Conservation (phyloP, 2,329 filamentous ascomycete genomes). For the Paraphaeosphaeria sporulosa region DNA sequence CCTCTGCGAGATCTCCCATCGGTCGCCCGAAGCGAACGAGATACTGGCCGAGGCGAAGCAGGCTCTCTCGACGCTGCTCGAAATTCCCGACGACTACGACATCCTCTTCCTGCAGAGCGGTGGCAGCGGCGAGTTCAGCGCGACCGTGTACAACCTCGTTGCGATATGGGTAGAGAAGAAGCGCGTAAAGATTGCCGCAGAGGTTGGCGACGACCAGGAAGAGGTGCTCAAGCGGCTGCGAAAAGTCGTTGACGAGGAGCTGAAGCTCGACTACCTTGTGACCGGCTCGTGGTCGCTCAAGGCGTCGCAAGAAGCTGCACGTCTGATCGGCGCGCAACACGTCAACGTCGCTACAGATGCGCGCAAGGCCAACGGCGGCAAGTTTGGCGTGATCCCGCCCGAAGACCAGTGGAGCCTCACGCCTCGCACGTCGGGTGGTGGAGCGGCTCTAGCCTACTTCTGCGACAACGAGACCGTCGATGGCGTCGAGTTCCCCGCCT, state of each 20-base stretch:
- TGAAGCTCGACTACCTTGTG: slow-evolving; percentile 88
- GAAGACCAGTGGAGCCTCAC: slow-evolving; percentile 78
- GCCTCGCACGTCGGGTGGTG: slow-evolving; percentile 62
- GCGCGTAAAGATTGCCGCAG: slow-evolving; percentile 65
- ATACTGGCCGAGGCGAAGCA: slow-evolving; percentile 83
- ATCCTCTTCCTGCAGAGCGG: slow-evolving; percentile 88
- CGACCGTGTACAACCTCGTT: slow-evolving; percentile 83
- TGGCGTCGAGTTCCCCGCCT: slow-evolving; percentile 84
- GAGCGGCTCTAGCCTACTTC: slow-evolving; percentile 78
- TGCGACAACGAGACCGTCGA: slow-evolving; percentile 96
- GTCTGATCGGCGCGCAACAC: slow-evolving; percentile 77
- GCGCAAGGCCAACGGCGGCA: slow-evolving; percentile 70
- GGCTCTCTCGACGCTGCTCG: slow-evolving; percentile 75
- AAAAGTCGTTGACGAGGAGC: slow-evolving; percentile 70
- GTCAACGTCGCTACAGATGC: slow-evolving; percentile 82
- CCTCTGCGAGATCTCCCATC: slow-evolving; percentile 89
- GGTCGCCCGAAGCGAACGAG: slow-evolving; percentile 77
- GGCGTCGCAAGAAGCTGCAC: slow-evolving; percentile 80
- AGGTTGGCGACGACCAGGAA: slow-evolving; percentile 63
- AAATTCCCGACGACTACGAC: slow-evolving; percentile 87
- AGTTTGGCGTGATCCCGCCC: slow-evolving; percentile 84
- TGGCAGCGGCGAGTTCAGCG: slow-evolving; percentile 85
- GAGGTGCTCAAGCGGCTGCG: slow-evolving; percentile 67
- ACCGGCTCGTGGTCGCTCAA: slow-evolving; percentile 93
- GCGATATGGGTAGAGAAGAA: slow-evolving; percentile 80